Conservation (phyloP, 225 moss, liverwort and hornwort genomes). For the Antitrichia curtipendula region DNA sequence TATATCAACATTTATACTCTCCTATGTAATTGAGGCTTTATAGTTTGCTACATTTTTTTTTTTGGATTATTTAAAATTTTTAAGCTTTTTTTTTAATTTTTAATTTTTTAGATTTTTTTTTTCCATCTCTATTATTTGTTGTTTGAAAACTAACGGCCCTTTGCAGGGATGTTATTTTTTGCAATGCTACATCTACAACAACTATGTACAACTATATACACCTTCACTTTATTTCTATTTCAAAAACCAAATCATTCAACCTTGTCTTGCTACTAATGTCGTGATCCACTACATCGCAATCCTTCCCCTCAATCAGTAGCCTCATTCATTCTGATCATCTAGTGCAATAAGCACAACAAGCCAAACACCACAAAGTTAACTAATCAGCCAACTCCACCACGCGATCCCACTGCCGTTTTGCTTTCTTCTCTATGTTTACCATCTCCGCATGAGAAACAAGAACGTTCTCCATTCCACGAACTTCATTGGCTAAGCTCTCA, state of each 20-base stretch:
- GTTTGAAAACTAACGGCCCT: too few species aligned
- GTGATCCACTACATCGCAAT: neutral
- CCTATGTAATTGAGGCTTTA: too few species aligned
- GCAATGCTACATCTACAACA: too few species aligned
- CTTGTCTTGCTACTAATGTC: neutral
- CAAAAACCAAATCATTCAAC: neutral
- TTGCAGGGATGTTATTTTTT: too few species aligned
- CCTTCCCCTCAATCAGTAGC: neutral
- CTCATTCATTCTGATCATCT: neutral
- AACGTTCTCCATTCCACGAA: neutral
- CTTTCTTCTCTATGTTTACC: neutral
- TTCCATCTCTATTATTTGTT: too few species aligned
- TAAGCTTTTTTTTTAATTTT: too few species aligned
- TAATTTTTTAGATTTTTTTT: too few species aligned
- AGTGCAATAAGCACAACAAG: neutral
- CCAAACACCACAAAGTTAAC: neutral
- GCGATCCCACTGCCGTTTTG: neutral
- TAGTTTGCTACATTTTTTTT: too few species aligned
- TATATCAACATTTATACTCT: too few species aligned
- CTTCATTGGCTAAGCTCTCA: accelerated
- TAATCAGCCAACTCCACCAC: neutral
- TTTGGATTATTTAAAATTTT: too few species aligned
- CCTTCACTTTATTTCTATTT: neutral
- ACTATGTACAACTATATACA: too few species aligned
- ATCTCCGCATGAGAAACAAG: neutral